phyloP scores from a whole-genome alignment of 148 eudicot genomes.

The Chenopodium formosanum region DNA sequence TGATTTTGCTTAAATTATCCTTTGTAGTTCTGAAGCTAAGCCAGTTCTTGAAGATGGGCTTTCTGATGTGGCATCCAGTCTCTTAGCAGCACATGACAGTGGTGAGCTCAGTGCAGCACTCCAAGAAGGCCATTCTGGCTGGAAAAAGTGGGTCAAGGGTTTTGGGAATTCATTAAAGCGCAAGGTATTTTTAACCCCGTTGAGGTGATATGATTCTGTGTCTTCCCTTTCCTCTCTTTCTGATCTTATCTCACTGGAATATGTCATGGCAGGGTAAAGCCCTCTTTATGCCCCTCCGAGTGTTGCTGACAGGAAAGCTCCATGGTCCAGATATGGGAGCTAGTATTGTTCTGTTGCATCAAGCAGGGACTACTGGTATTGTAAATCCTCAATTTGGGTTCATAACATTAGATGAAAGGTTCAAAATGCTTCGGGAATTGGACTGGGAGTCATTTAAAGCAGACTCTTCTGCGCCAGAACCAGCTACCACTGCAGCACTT shows the following conservation, averaged over 20 bases:
- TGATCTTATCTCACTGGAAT: slow-evolving; percentile 5
- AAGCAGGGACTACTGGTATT: slow-evolving; percentile 50
- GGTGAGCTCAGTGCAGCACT: slow-evolving; percentile 72
- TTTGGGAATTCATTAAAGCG: slow-evolving; percentile 86
- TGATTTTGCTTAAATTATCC: slow-evolving; percentile 1
- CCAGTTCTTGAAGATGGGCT: slow-evolving; percentile 72
- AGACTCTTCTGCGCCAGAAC: slow-evolving; percentile 35
- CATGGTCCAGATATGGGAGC: slow-evolving; percentile 95
- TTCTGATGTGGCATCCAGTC: slow-evolving; percentile 61
- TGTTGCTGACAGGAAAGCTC: slow-evolving; percentile 86
- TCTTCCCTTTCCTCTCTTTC: not conserved
- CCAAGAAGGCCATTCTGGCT: slow-evolving; percentile 74
- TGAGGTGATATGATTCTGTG: not conserved
- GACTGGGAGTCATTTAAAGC: slow-evolving; percentile 62
- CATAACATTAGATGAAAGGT: slow-evolving; percentile 61
- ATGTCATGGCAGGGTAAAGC: slow-evolving; percentile 68
- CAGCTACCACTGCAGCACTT: slow-evolving; percentile 39
- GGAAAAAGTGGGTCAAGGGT: slow-evolving; percentile 89
- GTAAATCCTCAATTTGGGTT: slow-evolving; percentile 57
- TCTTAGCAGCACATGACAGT: slow-evolving; percentile 72
- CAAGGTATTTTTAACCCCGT: slow-evolving; percentile 56
- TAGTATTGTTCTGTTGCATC: slow-evolving; percentile 53
- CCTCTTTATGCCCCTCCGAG: slow-evolving; percentile 95
- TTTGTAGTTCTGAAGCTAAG: slow-evolving; percentile 72
- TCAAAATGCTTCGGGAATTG: slow-evolving; percentile 58